Base-by-base conservation (phyloP, 2,329 filamentous ascomycete genomes). In the Trichoderma endophyticum region DNA sequence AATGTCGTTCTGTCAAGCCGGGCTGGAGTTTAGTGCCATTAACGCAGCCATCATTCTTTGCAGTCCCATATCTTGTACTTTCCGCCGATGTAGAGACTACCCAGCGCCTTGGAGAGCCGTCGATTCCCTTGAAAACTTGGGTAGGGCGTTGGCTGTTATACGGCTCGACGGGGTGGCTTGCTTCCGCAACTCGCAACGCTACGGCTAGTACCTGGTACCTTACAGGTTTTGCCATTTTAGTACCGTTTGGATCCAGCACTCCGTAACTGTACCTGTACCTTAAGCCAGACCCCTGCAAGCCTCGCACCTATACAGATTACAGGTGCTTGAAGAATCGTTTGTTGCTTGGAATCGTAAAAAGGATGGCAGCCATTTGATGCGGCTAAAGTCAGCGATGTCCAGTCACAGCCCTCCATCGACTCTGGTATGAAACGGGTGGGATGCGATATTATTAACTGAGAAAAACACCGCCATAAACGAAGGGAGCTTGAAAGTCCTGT, bases 81-180 rank as follows among this genome's bases (percentile, higher is more conserved):
- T 5, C 24, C 21, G 48, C 48, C 21, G 11, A 54, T 24, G 48
- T 54, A 54, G 48, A 24, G 21, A 24, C 48, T 64, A 36, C 63
- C 14, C 18, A 14, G 28, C 28, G 15, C 43, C n/a, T 18, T 15
- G 28, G 26, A 32, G 39, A 24, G 48, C 48, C 48, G 48, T 24
- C 21, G n/a, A 24, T 32, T 51, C 26, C 34, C 34, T 36, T 36
- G 34, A 0, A 32, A 30, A 30, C 36, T 36, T 26, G n/a, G 36
- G 61, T n/a, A 43, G 28, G 14, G 62, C 12, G 54, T n/a, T 60
- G 51, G 64, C 26, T 32, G 28, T 26, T n/a, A 51, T 51, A 57
- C 64, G 64, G 64, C 51, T 67, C 51, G 64, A 67, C 64, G 64
- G 64, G 64, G 64, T 67, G 64, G 64, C 56, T 69, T 69, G 65